A percentile compares a stretch with the other conserved stretches of the same genome.
These are phyloP conservation scores for Glycine latifolia DNA, from an alignment of 306 rosid genomes.

Conservation along the genomic window DNA sequence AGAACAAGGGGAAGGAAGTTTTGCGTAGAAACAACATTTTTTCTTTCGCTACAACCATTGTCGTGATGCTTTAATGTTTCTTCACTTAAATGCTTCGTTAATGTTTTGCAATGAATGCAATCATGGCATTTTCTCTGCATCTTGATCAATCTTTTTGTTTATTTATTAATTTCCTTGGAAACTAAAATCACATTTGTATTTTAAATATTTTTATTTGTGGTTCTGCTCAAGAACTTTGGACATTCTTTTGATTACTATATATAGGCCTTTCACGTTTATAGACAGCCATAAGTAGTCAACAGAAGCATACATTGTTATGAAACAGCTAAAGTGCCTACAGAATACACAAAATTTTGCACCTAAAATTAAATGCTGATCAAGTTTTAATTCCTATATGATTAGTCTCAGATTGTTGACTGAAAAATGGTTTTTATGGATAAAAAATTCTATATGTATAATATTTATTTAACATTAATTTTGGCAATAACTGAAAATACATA, in stretches of 20 bases:
- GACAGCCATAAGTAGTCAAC: background rate
- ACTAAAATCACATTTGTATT: background rate
- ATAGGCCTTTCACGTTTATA: background rate
- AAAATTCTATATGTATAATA: too few relatives aligned
- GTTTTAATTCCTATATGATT: background rate
- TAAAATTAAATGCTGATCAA: background rate
- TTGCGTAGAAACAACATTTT: background rate
- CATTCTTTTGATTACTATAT: background rate
- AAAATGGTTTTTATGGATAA: background rate
- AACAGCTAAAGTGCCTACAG: background rate
- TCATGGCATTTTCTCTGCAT: background rate
- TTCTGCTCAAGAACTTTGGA: background rate
- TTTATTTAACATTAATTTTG: too few relatives aligned
- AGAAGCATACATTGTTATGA: background rate
- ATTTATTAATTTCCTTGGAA: background rate
- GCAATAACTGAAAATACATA: too few relatives aligned
- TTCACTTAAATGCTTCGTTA: background rate
- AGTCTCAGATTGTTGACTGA: too few relatives aligned
- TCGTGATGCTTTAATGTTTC: background rate
- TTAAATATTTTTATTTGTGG: background rate
- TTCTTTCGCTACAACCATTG: background rate
- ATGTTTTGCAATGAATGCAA: background rate
- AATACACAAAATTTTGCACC: background rate
- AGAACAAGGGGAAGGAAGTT: background rate
- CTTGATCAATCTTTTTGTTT: background rate